Evolutionary conservation across 2,329 filamentous ascomycete genomes (phyloP).

Genomic region (Juglanconis sp.): DNA sequence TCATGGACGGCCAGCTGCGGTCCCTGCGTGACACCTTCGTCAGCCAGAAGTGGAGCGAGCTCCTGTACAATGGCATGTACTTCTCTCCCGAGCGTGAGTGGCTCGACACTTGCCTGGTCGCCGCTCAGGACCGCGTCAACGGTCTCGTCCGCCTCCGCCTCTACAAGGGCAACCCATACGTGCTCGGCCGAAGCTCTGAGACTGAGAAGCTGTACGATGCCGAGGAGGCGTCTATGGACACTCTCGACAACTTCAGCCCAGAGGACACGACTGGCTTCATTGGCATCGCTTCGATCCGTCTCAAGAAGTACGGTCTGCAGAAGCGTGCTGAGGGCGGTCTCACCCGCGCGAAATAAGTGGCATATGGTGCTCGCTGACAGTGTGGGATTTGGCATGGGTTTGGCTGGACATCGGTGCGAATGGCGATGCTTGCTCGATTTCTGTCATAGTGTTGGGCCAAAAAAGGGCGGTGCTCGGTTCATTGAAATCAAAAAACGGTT

Average conservation of each 20-base stretch:
- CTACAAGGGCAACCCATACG: slow-evolving; percentile 42
- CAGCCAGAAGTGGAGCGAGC: slow-evolving; percentile 47
- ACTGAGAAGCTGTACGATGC: slow-evolving; percentile 50
- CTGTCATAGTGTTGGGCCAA: no score
- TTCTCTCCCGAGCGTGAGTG: slow-evolving; percentile 56
- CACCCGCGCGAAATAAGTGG: slow-evolving; percentile 10
- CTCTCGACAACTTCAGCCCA: slow-evolving; percentile 21
- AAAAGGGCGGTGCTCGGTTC: neutral
- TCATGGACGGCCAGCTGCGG: slow-evolving; percentile 57
- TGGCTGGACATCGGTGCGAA: neutral
- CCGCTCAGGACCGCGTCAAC: slow-evolving; percentile 52
- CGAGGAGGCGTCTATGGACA: slow-evolving; percentile 44
- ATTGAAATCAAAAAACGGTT: neutral
- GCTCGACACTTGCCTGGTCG: slow-evolving; percentile 60
- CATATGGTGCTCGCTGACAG: neutral
- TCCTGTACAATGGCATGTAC: slow-evolving; percentile 42
- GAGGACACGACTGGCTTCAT: slow-evolving; percentile 37
- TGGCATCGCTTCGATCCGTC: slow-evolving; percentile 52
- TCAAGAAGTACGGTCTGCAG: slow-evolving; percentile 37
- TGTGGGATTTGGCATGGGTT: neutral
- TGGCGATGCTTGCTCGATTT: neutral
- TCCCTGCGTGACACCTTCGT: slow-evolving; percentile 57
- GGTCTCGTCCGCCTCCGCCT: slow-evolving; percentile 30
- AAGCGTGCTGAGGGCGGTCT: slow-evolving; percentile 21
- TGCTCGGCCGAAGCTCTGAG: slow-evolving; percentile 42